These are phyloP conservation scores for Pilatotrama ljubarskyi DNA, from an alignment of 768 basidiomycete genomes.

Conservation along the genomic window DNA sequence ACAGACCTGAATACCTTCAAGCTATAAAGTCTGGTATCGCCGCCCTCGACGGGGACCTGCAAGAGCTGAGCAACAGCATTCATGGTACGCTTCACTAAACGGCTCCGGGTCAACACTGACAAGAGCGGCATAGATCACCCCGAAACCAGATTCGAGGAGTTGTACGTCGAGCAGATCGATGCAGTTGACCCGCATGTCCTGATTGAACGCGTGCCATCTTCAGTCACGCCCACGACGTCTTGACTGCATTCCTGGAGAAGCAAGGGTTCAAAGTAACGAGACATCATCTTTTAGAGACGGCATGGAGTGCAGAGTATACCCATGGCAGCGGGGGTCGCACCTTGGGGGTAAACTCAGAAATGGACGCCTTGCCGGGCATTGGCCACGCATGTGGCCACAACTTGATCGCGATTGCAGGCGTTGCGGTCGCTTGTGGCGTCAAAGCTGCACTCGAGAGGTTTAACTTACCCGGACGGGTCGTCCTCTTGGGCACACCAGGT, in stretches of 20 bases:
- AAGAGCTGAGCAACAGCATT: conserved; percentile 67
- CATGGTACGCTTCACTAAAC: conserved; percentile 49
- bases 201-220: too few species aligned
- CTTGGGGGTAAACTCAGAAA: conserved; percentile 82
- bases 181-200: not conserved
- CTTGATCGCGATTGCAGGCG: conserved; percentile 74
- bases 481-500: conserved; percentile 81
- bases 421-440: conserved; percentile 71
- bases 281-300: conserved; percentile 66
- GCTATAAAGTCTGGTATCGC: conserved; percentile 60
- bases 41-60: conserved; percentile 53
- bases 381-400: conserved; percentile 84
- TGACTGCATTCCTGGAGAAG: conserved; percentile 64
- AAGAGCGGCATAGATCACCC: conserved; percentile 53
- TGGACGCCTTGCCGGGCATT: conserved; percentile 40
- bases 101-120: too few species aligned
- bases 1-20: conserved; percentile 57
- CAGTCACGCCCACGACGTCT: conserved; percentile 71
- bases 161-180: conserved; percentile 36
- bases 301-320: conserved; percentile 70
- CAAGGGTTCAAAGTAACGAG: conserved; percentile 65
- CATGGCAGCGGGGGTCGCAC: conserved; percentile 67
- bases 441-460: conserved; percentile 61
- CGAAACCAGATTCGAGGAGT: conserved; percentile 68
- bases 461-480: conserved; percentile 65